phyloP scores from a whole-genome alignment of 1,284 basidiomycete species.

The Fomes fomentarius region DNA sequence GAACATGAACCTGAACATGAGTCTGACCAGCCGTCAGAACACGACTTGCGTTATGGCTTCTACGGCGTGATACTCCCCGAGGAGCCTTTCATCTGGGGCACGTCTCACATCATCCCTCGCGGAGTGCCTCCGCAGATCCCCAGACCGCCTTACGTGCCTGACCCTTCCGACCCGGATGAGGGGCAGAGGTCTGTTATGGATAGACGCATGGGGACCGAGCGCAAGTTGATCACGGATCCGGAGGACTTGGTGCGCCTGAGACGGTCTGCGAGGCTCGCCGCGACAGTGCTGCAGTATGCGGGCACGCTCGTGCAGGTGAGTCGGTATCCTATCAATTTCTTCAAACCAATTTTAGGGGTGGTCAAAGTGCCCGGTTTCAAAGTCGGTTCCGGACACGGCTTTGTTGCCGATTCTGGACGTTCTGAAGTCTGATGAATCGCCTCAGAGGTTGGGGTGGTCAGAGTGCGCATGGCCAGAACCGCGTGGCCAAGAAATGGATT shows the following conservation, averaged over 20 bases:
- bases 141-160: conserved; percentile 63
- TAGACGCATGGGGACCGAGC: conserved; percentile 34
- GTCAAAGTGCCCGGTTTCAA: too few species aligned
- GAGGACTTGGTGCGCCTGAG: conserved; percentile 62
- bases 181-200: background rate
- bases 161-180: conserved; percentile 11
- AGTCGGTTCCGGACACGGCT: too few species aligned
- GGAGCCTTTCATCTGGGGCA: conserved; percentile 68
- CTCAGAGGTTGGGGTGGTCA: too few species aligned
- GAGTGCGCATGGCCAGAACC: too few species aligned
- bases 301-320: conserved; percentile 59
- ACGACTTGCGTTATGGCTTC: conserved; percentile 39
- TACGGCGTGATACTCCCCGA: conserved; percentile 69
- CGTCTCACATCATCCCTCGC: conserved; percentile 60
- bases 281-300: conserved; percentile 60
- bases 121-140: conserved; percentile 61
- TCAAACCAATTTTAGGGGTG: too few species aligned
- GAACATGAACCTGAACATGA: background rate
- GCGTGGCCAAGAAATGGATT: too few species aligned
- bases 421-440: too few species aligned
- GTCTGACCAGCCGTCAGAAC: conserved; percentile 11
- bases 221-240: conserved; percentile 56
- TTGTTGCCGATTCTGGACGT: too few species aligned
- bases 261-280: conserved; percentile 63
- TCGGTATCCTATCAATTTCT: too few species aligned